Evolutionary conservation across 768 basidiomycete species (phyloP), one percentile per base, ranked within the genome.

Genomic region (Paxillus ammoniavirescens): DNA sequence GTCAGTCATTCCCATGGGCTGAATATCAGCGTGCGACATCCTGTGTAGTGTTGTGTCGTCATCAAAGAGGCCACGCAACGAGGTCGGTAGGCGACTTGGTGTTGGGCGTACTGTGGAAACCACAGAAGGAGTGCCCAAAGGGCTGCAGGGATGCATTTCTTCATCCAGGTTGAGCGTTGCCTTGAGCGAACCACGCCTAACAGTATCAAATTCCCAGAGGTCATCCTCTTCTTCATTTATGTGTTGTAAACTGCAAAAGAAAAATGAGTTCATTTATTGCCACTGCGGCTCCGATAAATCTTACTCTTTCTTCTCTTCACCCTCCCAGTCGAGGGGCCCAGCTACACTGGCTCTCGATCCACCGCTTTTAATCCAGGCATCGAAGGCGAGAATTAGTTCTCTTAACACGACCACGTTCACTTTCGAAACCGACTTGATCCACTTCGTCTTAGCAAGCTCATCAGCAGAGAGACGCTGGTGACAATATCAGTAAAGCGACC

Each of bases 401-500:
- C 86, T 86, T 15, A 98, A 73, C 15, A 82, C 73, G 0, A 84
- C 76, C 13, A 93, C 73, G 1, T 83, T 78, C 1, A 80, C 72
- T 75, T 88, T 95, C 8, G 83, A 73, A 5, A 82, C 69, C 8
- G 81, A 77, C 64, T 89, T 93, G 60, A 98, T 93, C 93, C 96
- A 98, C 65, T 89, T 95, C 28, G 84, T 81, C 67, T 89, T 94
- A 3, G 76, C 64, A 3, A 99, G 78, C 59, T 98, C 95, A 53
- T 98, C 97, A 12, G 97, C 93, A 2, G 87, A 79, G 14, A 91
- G 75, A 45, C 97, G 86, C 93, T 98, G 58, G 46, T 28, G 44
- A 44, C 23, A 36, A 45, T 9, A 38, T 64, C 30, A 59, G 51
- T 3, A 33, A 50, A 61, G 18, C 51, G 35, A 10, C 38, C 9